A percentile compares a stretch with the other conserved stretches of the same genome.
Evolutionary conservation across 2,329 filamentous ascomycete genomes (phyloP).

Genomic region (Cercospora beticola): DNA sequence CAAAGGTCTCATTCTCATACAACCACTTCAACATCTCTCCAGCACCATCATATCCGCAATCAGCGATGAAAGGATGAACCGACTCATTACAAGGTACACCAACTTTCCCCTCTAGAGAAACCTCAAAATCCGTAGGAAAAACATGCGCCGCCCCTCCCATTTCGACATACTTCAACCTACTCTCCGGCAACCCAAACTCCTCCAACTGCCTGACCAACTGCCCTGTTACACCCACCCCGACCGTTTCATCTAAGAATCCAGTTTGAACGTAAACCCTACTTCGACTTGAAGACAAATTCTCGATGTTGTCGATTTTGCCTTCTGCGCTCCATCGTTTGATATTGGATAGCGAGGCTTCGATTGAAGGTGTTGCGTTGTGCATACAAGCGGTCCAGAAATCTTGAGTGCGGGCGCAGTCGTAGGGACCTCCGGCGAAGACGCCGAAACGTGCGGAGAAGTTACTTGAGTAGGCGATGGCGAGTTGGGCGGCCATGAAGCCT

Average conservation of each 20-base stretch:
- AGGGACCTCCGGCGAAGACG: slow-evolving; percentile 16
- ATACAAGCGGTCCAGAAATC: slow-evolving; percentile 8
- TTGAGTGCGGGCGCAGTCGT: slow-evolving; percentile 18
- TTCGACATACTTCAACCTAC: not conserved
- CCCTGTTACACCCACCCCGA: not conserved
- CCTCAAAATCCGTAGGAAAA: slow-evolving; percentile 15
- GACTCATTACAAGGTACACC: slow-evolving; percentile 1
- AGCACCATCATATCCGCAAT: slow-evolving; percentile 17
- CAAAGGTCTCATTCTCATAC: not conserved
- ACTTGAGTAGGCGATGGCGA: slow-evolving; percentile 16
- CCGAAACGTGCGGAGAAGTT: slow-evolving; percentile 10
- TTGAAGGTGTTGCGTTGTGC: slow-evolving; percentile 8
- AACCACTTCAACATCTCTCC: slow-evolving; percentile 18
- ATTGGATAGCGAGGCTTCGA: not conserved
- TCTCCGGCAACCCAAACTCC: not conserved
- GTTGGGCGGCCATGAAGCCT: slow-evolving; percentile 20
- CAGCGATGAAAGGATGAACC: slow-evolving; percentile 2
- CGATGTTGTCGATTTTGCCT: not conserved
- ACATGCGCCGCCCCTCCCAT: slow-evolving; percentile 12
- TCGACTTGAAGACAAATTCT: not conserved
- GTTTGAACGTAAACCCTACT: slow-evolving; percentile 4
- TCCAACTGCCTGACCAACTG: slow-evolving; percentile 9
- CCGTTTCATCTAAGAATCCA: not conserved
- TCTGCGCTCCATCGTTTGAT: slow-evolving; percentile 9
- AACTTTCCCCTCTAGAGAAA: not conserved